Base-by-base conservation (phyloP, 164 flowering plant species). In the Akebia trifoliata region DNA sequence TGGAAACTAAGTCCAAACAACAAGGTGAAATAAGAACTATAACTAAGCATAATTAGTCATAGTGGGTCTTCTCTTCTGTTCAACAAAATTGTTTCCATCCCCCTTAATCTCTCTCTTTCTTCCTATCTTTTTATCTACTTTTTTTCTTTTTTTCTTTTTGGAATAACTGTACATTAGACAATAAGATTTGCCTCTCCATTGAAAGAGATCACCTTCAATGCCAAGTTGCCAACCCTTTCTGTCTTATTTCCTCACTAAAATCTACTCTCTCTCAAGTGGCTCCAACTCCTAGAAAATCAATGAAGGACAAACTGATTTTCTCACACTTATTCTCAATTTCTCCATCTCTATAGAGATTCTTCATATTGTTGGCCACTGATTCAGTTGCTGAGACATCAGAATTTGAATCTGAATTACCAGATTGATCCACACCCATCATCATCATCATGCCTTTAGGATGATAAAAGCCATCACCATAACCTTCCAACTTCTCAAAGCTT, bases 261-360 rank as follows among this genome's bases (percentile, higher is more conserved):
- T 25, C 21, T 28, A 12, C 30, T 50, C 32, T 30, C 52, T 54
- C 20, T 32, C 35, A 76, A 32, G 65, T 44, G 25, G 75, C 66
- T 57, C 87, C 87, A 8, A 80, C 80, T n/a, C 87, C 84, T 63
- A 82, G 80, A 42, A 82, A 82, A 72, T 82, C 87, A 57, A 82
- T 74, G 76, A 76, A 82, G 17, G 64, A 56, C 65, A 69, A 20
- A 57, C 35, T 64, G 44, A 28, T 68, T 29, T 62, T 58, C 60
- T 51, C 57, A 40, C 51, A 60, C 32, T 50, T 50, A 29, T 65
- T 57, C 18, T 63, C 68, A 47, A n/a, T 61, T 47, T 69, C 72
- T 28, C 66, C 75, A 57, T 57, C 32, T 4, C 47, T 17, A 25
- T 32, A 52, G 38, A 59, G 65, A 25, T 54, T 58, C 53, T 36